phyloP scores from a whole-genome alignment of 164 flowering plant species.

The Taxillus chinensis region DNA sequence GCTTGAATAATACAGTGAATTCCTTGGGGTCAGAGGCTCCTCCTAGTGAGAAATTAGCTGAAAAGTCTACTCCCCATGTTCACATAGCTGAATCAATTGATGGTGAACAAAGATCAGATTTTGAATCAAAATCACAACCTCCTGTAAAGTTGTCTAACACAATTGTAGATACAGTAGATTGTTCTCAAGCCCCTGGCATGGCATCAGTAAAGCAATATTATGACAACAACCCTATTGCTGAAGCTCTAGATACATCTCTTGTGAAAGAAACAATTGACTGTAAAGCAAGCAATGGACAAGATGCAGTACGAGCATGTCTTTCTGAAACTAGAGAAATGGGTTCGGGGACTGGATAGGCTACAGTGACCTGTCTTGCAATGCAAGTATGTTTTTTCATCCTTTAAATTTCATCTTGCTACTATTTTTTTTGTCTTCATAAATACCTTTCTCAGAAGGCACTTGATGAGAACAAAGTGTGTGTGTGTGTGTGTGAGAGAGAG shows the following conservation, averaged over 20 bases:
- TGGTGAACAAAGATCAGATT: constrained; percentile 13
- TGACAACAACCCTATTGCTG: constrained; percentile 4
- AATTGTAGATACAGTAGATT: background rate
- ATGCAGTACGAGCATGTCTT: constrained; percentile 15
- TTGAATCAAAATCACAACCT: constrained; percentile 18
- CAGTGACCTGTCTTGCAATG: constrained; percentile 39
- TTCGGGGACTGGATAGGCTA: constrained; percentile 16
- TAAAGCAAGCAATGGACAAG: constrained; percentile 16
- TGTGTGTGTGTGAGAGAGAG: too few relatives aligned
- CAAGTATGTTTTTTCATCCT: constrained; percentile 36
- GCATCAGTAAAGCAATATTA: constrained; percentile 10
- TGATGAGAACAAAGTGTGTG: background rate
- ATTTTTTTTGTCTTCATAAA: background rate
- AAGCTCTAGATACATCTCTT: constrained; percentile 9
- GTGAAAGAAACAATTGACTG: constrained; percentile 15
- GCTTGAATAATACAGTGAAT: constrained; percentile 13
- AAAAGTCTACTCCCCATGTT: constrained; percentile 16
- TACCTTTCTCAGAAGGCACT: background rate
- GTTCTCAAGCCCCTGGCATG: background rate
- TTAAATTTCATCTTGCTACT: background rate
- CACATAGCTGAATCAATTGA: constrained; percentile 18
- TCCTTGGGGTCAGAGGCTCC: constrained; percentile 12
- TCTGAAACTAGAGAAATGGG: constrained; percentile 16
- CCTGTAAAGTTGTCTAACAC: constrained; percentile 14
- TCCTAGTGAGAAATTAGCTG: constrained; percentile 16